phyloP scores from a whole-genome alignment of 768 basidiomycete genomes.

The Hericium erinaceus region DNA sequence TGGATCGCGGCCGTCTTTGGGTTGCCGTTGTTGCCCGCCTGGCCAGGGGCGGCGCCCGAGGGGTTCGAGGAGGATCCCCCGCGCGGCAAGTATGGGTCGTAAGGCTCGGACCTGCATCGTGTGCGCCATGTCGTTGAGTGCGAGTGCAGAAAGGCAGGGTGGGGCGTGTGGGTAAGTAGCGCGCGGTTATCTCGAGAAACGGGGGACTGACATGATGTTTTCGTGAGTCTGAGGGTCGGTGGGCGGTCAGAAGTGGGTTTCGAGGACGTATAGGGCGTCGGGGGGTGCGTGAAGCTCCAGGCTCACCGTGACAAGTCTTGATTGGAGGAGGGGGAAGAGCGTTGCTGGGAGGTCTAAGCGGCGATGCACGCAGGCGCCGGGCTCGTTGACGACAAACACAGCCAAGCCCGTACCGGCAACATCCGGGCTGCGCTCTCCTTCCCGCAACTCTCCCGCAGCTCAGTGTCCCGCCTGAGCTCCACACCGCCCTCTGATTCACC shows the following conservation, averaged over 20 bases:
- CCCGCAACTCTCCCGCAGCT: too few relatives aligned
- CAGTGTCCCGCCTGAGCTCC: too few relatives aligned
- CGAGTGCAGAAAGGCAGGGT: conserved; percentile 5
- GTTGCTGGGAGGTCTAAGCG: not conserved
- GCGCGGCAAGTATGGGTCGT: conserved; percentile 96
- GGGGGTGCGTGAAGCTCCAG: not conserved
- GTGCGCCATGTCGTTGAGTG: conserved; percentile 13
- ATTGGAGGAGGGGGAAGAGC: not conserved
- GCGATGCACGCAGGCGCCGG: too few relatives aligned
- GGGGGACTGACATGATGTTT: conserved; percentile 11
- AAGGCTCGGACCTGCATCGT: conserved; percentile 84
- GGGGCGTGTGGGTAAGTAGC: not conserved
- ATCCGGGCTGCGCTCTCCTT: not conserved
- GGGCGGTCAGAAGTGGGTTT: not conserved
- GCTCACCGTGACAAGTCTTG: conserved; percentile 7
- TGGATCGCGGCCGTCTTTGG: conserved; percentile 93
- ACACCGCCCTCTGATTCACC: too few relatives aligned
- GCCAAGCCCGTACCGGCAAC: not conserved
- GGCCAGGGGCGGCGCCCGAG: conserved; percentile 33
- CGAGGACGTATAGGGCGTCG: not conserved
- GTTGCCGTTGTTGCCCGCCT: conserved; percentile 50
- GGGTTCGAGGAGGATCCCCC: conserved; percentile 55
- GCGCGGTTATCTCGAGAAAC: not conserved
- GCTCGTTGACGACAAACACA: not conserved
- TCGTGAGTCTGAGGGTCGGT: conserved; percentile 2